Conservation (phyloP, 169 alveolate genomes). For the Eimeria maxima region DNA sequence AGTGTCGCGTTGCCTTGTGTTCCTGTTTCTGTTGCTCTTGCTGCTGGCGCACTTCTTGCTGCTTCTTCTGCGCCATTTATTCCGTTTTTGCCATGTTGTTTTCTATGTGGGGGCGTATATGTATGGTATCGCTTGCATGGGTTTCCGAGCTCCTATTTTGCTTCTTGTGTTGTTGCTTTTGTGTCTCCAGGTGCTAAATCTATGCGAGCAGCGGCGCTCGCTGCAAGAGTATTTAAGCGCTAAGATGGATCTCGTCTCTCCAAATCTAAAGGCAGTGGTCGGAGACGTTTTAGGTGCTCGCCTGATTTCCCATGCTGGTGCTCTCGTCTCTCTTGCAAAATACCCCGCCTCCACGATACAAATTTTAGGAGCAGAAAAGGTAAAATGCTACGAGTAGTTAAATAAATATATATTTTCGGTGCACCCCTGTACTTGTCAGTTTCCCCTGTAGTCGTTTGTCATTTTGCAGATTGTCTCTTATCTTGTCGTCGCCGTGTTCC, state of each 20-base stretch:
- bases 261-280: slow-evolving; percentile 97
- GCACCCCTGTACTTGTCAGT: slow-evolving; percentile 92
- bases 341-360: slow-evolving; percentile 99
- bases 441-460: too few relatives aligned
- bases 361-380: slow-evolving; percentile 97
- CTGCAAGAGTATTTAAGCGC: slow-evolving; percentile 91
- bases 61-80: too few relatives aligned
- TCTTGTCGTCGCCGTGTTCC: neutral
- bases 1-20: too few relatives aligned
- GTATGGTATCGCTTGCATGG: too few relatives aligned
- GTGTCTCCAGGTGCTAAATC: slow-evolving; percentile 63
- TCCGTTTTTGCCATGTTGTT: neutral
- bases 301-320: slow-evolving; percentile 99
- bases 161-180: neutral
- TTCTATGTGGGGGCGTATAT: neutral
- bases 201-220: slow-evolving; percentile 76
- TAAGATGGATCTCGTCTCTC: slow-evolving; percentile 98
- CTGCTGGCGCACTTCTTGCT: neutral
- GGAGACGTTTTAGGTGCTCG: slow-evolving; percentile 99
- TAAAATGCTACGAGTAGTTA: slow-evolving; percentile 78
- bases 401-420: too few relatives aligned
- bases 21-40: slow-evolving; percentile 38
- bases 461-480: neutral
- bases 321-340: slow-evolving; percentile 98
- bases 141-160: neutral